Percentiles rank a stretch among this genome's conserved stretches.
These are phyloP conservation scores for Aegilops speltoides DNA, from an alignment of 176 grass and related monocot species.

Conservation along the genomic window DNA sequence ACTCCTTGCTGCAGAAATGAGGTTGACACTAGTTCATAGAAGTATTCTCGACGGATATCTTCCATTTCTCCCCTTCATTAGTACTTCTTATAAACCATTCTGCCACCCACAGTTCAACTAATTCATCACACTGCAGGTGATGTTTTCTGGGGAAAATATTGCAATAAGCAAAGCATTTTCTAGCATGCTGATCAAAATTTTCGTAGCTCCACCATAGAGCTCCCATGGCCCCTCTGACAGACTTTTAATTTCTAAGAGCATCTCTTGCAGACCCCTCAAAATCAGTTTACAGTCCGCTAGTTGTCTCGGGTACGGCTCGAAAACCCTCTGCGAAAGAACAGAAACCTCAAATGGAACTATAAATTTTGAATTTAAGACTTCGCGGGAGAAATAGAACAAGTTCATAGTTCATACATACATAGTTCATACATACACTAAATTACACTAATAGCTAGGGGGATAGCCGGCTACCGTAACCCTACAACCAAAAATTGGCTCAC, in stretches of 20 bases:
- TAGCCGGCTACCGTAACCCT: too few species aligned
- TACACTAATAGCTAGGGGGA: too few species aligned
- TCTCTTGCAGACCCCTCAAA: too few species aligned
- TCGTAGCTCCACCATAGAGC: slow-evolving; percentile 35
- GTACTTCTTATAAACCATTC: slow-evolving; percentile 32
- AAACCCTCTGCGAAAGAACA: too few species aligned
- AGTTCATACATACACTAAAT: too few species aligned
- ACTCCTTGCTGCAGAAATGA: slow-evolving; percentile 33
- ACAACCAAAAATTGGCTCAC: too few species aligned
- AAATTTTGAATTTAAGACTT: too few species aligned
- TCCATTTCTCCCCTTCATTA: slow-evolving; percentile 18
- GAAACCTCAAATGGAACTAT: too few species aligned
- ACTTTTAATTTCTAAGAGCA: neutral
- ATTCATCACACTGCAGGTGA: neutral
- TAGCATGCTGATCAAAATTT: slow-evolving; percentile 22
- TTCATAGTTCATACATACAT: too few species aligned
- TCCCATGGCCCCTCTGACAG: slow-evolving; percentile 1
- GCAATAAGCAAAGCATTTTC: slow-evolving; percentile 40
- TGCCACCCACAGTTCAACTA: slow-evolving; percentile 47
- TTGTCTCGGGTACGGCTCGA: too few species aligned
- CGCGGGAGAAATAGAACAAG: too few species aligned
- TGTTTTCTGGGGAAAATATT: slow-evolving; percentile 38
- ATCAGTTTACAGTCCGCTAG: too few species aligned
- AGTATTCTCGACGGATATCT: slow-evolving; percentile 10
- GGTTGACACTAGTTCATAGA: slow-evolving; percentile 13